A percentile compares a stretch with the other conserved stretches of the same genome.
Conservation (phyloP, 352 stramenopile species). For the Pythium phragmitis region DNA sequence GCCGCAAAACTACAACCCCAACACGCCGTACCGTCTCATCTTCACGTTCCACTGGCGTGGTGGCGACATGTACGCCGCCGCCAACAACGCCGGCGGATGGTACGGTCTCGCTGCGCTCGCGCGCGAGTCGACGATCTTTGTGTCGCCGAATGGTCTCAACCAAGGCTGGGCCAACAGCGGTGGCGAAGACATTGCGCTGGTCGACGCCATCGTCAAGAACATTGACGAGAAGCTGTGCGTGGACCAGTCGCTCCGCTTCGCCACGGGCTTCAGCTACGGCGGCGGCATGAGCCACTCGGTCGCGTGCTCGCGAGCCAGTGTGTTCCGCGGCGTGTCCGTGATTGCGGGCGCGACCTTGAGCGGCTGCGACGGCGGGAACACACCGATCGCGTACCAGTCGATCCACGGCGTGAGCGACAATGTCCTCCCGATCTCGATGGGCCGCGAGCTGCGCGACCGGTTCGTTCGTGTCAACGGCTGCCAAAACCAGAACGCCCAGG, state of each 20-base stretch:
- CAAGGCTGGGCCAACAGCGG: conserved; percentile 28
- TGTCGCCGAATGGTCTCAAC: conserved; percentile 28
- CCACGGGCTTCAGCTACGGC: conserved; percentile 38
- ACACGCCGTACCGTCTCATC: conserved; percentile 26
- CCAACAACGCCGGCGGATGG: conserved; percentile 31
- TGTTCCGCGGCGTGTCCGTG: conserved; percentile 32
- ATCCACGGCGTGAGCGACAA: conserved; percentile 33
- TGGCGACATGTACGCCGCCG: conserved; percentile 28
- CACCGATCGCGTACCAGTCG: conserved; percentile 28
- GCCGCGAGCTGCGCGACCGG: conserved; percentile 26
- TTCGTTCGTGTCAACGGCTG: conserved; percentile 37
- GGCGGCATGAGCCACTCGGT: conserved; percentile 32
- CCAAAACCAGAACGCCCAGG: conserved; percentile 23
- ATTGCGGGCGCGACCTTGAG: conserved; percentile 27
- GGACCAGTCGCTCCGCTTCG: conserved; percentile 34
- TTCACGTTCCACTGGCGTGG: conserved; percentile 37
- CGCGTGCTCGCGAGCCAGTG: conserved; percentile 24
- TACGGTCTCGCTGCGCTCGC: conserved; percentile 30
- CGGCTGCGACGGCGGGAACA: conserved; percentile 23
- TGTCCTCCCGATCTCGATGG: conserved; percentile 27
- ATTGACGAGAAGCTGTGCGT: conserved; percentile 33
- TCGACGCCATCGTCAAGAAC: conserved; percentile 29
- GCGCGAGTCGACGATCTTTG: conserved; percentile 31
- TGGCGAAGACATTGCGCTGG: conserved; percentile 31
- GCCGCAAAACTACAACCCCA: conserved; percentile 30